Evolutionary conservation across 768 basidiomycete genomes (phyloP), one percentile per base, ranked within the genome.

Genomic region (Pleurotus eryngii): DNA sequence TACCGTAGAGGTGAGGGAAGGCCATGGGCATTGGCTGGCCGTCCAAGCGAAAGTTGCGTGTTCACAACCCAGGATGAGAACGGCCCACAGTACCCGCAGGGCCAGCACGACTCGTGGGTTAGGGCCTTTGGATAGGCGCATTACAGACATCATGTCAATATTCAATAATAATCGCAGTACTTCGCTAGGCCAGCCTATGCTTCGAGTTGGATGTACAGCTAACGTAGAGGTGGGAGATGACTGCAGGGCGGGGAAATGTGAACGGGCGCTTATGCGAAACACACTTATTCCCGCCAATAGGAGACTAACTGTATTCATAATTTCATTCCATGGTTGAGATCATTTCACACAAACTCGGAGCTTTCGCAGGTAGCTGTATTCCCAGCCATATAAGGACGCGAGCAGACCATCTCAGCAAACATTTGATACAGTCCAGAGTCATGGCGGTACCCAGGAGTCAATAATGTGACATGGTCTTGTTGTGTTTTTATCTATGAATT

Each of bases 21-120:
- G 88, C 89, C 90, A 92, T 1, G 64, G 62, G 64, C 90, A 90
- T 49, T 67, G 62, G 3, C 62, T 64, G 17, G 80, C 74, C 26
- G 77, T 78, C 56, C 70, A 71, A 46, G 70, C 64, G 67, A 90
- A 92, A 5, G 77, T 70, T 4, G 76, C 78, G 46, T 84, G 68
- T 67, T 96, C 94, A 63, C 79, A 82, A 88, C 88, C 93, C 39
- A 87, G 55, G 46, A 90, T 76, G 42, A 82, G 63, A 6, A 84
- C 58, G 18, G 87, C 68, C 92, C 92, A 93, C 24, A 79, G 40
- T 4, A 74, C 60, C 55, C 82, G 75, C n/a, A 89, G 72, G 30
- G 70, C 64, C 48, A 78, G 77, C 60, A 84, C 74, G 37, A 77
- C 65, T 22, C 24, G 46, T 17, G n/a, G n/a, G 15, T 45, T 45